phyloP scores from a whole-genome alignment of 2,329 filamentous ascomycete species.

The Fonsecaea pugnacius region DNA sequence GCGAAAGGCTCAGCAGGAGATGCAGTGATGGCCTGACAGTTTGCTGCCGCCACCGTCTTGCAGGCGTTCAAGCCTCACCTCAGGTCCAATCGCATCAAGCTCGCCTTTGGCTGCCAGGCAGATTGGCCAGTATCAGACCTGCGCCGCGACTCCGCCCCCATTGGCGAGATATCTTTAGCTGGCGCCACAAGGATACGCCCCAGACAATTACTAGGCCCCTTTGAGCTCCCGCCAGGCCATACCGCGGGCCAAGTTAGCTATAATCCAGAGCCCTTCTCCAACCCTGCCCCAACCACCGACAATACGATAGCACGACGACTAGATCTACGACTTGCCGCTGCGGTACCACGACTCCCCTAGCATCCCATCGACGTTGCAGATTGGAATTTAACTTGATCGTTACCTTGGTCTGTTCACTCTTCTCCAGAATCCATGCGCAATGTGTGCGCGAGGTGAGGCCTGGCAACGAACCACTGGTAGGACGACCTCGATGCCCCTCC shows the following conservation, averaged over 20 bases:
- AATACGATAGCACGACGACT: constrained; percentile 20
- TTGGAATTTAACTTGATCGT: constrained; percentile 24
- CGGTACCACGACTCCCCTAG: constrained; percentile 7
- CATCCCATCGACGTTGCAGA: constrained; percentile 12
- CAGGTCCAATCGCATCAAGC: constrained; percentile 23
- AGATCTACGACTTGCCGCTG: constrained; percentile 20
- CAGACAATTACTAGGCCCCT: constrained; percentile 25
- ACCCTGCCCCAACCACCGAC: constrained; percentile 32
- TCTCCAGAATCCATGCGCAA: constrained; percentile 27
- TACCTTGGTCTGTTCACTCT: constrained; percentile 17
- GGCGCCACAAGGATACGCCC: constrained; percentile 27
- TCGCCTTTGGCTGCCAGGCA: constrained; percentile 11
- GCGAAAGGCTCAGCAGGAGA: constrained; percentile 15
- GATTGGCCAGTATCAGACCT: constrained; percentile 32
- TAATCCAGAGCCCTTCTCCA: constrained; percentile 27
- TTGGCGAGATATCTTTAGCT: constrained; percentile 35
- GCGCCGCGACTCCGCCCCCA: constrained; percentile 35
- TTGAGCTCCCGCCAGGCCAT: constrained; percentile 23
- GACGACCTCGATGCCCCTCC: constrained; percentile 7
- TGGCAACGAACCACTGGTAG: constrained; percentile 18
- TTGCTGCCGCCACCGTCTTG: constrained; percentile 10
- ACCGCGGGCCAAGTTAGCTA: constrained; percentile 27
- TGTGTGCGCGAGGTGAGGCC: constrained; percentile 23
- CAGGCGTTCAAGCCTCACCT: constrained; percentile 17
- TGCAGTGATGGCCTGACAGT: constrained; percentile 17